Conservation (phyloP, 257 asterid genomes). For the Oldenlandia corymbosa region DNA sequence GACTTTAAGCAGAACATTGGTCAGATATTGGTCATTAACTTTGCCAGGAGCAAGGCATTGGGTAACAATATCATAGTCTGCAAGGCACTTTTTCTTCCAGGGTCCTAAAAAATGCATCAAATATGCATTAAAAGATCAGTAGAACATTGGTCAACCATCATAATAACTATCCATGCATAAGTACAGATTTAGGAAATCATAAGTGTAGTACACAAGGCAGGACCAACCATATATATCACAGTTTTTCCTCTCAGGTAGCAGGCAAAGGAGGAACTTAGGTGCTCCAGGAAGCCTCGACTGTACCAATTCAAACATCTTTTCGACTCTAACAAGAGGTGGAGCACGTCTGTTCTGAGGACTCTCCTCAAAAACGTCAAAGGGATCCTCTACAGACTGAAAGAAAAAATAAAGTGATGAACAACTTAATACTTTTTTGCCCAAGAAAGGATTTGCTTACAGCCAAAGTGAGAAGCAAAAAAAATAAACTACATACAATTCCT, state of each 20-base stretch:
- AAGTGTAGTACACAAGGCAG: background rate
- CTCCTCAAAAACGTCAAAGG: constrained; percentile 66
- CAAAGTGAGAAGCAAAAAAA: constrained; percentile 17
- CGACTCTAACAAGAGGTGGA: constrained; percentile 68
- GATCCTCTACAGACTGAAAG: constrained; percentile 55
- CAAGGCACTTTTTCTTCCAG: constrained; percentile 70
- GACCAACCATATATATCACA: constrained; percentile 73
- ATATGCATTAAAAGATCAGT: no score
- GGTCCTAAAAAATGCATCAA: constrained; percentile 48
- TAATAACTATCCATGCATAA: background rate
- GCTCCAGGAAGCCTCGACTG: constrained; percentile 66
- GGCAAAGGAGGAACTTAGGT: constrained; percentile 71
- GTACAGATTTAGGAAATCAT: background rate
- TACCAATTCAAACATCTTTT: constrained; percentile 64
- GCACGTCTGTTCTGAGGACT: constrained; percentile 53
- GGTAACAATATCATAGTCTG: constrained; percentile 76
- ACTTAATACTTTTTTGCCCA: background rate
- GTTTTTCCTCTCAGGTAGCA: constrained; percentile 79
- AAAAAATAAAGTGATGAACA: background rate
- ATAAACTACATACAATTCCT: constrained; percentile 61
- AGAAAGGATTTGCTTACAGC: constrained; percentile 40
- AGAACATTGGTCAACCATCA: background rate
- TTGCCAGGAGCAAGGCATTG: constrained; percentile 76
- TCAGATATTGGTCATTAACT: constrained; percentile 71
- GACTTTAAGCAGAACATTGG: constrained; percentile 70